Base-by-base conservation (phyloP, 2,329 filamentous ascomycete species). In the Phialophora tarda region DNA sequence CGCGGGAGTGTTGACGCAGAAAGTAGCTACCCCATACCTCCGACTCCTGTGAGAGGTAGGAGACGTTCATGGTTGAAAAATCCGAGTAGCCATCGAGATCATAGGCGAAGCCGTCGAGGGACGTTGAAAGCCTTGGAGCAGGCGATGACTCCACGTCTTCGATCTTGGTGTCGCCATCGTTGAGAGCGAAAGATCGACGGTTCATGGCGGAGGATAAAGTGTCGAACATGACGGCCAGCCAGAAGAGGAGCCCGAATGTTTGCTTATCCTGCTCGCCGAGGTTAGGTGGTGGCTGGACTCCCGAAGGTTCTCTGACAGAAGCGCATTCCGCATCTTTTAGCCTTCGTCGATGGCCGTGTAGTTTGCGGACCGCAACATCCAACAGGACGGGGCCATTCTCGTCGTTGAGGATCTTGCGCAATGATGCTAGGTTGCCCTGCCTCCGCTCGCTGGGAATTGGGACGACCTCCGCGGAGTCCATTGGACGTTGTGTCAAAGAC, bases 191-290 rank as follows among this genome's bases (percentile, higher is more conserved):
- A 2, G 81, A 79, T 1, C 80, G 79, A 58, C 80, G 77, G 59
- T 83, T 79, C 78, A 87, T 84, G 1, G 84, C 83, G 0, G 85
- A 81, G 0, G 83, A 85, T 8, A 86, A 74, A 0, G 85, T 87
- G 70, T 87, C 85, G 56, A 86, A 84, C 85, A 87, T 87, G 54
- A 86, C 77, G 0, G 82, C 83, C 17, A 88, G 76, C 85, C 85
- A 88, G 71, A 84, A 87, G 2, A 87, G 71, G 11, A 87, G 75
- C 12, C 83, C 79, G 28, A 87, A 77, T 0, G 85, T 86, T 11
- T 80, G 76, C 21, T 76, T 75, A 73, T 82, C 76, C 21, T 78
- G 75, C 21, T 64, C 50, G 17, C 51, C 56, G 2, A 64, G 34
- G 23, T 11, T 23, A 14, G 34, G 28, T 3, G 58, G 32, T 2